Percentiles rank a stretch among this genome's conserved stretches.
phyloP scores from a whole-genome alignment of 805 yeast species.

The Lachancea nothofagi region DNA sequence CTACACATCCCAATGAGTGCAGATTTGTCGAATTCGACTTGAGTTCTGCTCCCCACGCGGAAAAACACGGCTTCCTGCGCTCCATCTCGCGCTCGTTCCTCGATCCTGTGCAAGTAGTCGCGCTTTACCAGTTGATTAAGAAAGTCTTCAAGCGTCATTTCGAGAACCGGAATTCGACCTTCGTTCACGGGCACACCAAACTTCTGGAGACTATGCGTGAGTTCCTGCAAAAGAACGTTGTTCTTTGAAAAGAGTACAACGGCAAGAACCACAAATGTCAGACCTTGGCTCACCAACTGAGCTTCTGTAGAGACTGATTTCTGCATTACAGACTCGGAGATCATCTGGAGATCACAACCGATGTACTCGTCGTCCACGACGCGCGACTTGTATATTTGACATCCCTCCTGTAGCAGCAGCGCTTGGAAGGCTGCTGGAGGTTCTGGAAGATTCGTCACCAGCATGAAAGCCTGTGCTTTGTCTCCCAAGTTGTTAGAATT shows the following conservation, averaged over 20 bases:
- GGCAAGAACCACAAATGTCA: conserved; percentile 19
- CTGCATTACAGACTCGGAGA: conserved; percentile 13
- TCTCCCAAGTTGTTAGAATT: conserved; percentile 1
- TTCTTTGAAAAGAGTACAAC: conserved; percentile 27
- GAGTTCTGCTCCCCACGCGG: conserved; percentile 28
- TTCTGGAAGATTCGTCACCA: conserved; percentile 18
- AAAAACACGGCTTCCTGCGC: conserved; percentile 21
- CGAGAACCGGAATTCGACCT: conserved; percentile 22
- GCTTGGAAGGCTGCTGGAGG: conserved; percentile 14
- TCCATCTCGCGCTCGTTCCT: conserved; percentile 22
- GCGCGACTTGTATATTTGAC: conserved; percentile 12
- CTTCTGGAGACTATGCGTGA: conserved; percentile 13
- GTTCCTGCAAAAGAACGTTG: conserved; percentile 25
- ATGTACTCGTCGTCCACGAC: conserved; percentile 19
- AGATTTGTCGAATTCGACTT: conserved; percentile 22
- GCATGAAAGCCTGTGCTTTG: conserved; percentile 23
- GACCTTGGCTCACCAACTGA: conserved; percentile 22
- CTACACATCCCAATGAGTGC: conserved; percentile 19
- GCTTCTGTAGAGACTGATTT: conserved; percentile 18
- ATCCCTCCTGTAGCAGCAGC: conserved; percentile 15
- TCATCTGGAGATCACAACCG: conserved; percentile 16
- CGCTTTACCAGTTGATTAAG: conserved; percentile 18
- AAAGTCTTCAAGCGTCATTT: conserved; percentile 21
- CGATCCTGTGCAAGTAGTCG: conserved; percentile 22
- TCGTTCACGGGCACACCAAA: conserved; percentile 30